These are phyloP conservation scores for Coniosporium apollinis DNA, from an alignment of 495 filamentous ascomycete species.

Conservation along the genomic window DNA sequence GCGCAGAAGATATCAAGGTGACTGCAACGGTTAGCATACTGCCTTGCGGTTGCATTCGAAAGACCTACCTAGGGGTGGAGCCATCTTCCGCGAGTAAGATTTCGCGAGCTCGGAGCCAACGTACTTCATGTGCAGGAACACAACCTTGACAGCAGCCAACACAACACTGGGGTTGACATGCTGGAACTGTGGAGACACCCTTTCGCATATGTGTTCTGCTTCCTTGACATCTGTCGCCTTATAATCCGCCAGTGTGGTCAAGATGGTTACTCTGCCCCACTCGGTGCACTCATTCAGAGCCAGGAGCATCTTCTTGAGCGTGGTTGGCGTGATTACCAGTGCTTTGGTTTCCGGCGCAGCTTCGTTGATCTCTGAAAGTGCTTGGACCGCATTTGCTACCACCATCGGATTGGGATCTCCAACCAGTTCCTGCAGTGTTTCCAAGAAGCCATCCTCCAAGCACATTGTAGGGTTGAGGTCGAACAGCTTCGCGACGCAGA, in stretches of 20 bases:
- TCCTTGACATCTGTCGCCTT: slow-evolving; percentile 76
- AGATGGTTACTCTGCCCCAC: slow-evolving; percentile 94
- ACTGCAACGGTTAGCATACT: slow-evolving; percentile 34
- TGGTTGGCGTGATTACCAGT: slow-evolving; percentile 59
- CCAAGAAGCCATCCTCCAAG: slow-evolving; percentile 90
- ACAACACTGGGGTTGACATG: slow-evolving; percentile 97
- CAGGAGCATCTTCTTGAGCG: slow-evolving; percentile 88
- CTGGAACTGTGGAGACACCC: slow-evolving; percentile 92
- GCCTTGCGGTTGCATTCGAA: background rate
- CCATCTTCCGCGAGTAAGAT: slow-evolving; percentile 94
- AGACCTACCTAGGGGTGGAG: slow-evolving; percentile 67
- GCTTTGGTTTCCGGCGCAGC: slow-evolving; percentile 80
- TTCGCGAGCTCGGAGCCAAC: slow-evolving; percentile 59
- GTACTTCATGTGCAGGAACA: slow-evolving; percentile 90
- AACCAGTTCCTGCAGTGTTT: slow-evolving; percentile 91
- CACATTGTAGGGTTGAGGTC: slow-evolving; percentile 84
- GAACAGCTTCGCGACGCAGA: slow-evolving; percentile 96
- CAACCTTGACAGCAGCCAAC: slow-evolving; percentile 88
- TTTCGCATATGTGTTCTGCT: slow-evolving; percentile 95
- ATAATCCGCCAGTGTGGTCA: slow-evolving; percentile 80
- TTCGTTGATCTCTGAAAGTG: slow-evolving; percentile 80
- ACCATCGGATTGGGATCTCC: slow-evolving; percentile 99
- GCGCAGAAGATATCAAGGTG: slow-evolving; percentile 84
- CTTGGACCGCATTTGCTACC: slow-evolving; percentile 90
- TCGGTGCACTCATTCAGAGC: slow-evolving; percentile 96